A percentile compares a stretch with the other conserved stretches of the same genome.
phyloP scores from a whole-genome alignment of 2,329 filamentous ascomycete species.

The Trichoderma sp. region DNA sequence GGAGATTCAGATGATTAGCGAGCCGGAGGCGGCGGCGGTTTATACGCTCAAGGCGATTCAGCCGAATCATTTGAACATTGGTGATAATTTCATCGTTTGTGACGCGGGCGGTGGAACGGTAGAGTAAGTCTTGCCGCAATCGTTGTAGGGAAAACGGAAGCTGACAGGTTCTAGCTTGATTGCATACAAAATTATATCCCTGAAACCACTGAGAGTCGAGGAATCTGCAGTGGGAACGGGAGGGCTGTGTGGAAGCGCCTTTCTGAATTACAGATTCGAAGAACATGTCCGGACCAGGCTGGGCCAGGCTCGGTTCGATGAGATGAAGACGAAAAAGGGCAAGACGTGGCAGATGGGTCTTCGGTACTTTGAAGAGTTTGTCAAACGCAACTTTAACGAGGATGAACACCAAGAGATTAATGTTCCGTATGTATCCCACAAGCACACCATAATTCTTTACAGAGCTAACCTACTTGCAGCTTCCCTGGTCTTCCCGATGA shows the following conservation, averaged over 20 bases:
- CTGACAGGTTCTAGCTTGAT: constrained; percentile 56
- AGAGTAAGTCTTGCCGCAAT: constrained; percentile 50
- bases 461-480: constrained; percentile 37
- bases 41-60: constrained; percentile 81
- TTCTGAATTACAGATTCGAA: constrained; percentile 80
- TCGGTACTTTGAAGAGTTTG: constrained; percentile 81
- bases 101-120: constrained; percentile 68
- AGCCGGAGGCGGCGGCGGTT: constrained; percentile 78
- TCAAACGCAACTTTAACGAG: constrained; percentile 82
- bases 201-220: constrained; percentile 72
- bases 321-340: constrained; percentile 76
- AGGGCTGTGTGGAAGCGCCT: constrained; percentile 76
- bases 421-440: constrained; percentile 60
- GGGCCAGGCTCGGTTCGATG: constrained; percentile 67
- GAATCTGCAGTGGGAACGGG: constrained; percentile 81
- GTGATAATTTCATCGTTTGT: constrained; percentile 67
- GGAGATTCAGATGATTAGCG: constrained; percentile 77
- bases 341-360: constrained; percentile 82
- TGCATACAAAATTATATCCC: constrained; percentile 77
- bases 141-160: neutral
- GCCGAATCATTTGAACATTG: constrained; percentile 71
- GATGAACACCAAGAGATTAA: constrained; percentile 78
- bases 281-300: constrained; percentile 72
- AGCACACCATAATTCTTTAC: neutral
- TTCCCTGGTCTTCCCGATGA: constrained; percentile 78